Evolutionary conservation across 2,329 filamentous ascomycete species (phyloP), one percentile per base, ranked within the genome.

Genomic region (Pseudogymnoascus sp.): DNA sequence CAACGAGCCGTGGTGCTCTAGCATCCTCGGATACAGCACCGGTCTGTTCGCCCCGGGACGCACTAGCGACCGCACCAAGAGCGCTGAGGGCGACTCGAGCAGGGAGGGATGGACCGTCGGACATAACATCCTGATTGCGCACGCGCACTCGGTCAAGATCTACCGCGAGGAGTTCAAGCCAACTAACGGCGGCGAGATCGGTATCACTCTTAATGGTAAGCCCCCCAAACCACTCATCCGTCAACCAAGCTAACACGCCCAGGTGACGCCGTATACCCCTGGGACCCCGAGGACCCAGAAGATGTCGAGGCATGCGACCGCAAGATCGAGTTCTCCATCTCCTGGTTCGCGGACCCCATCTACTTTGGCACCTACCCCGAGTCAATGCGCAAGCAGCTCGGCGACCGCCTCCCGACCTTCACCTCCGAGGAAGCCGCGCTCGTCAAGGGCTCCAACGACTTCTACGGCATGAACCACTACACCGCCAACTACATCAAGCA

Each of bases 401-500:
- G 91, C 63, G 81, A 88, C 72, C 85, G 90, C 13, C 82, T 96
- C 59, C 91, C 91, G 4, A 78, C 80, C 50, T 95, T 90, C 75
- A 91, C 88, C 0, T 75, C 82, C 0, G 88, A 90, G 68, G 90
- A 96, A 72, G 75, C 80, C 23, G 84, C 83, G 1, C 79, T 95
- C n/a, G 86, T 96, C 53, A 82, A 88, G 71, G 90, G 89, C n/a
- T 91, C 88, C 73, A 95, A 95, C 75, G 91, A 96, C 79, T 96
- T 96, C 77, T 96, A 96, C 76, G 91, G 90, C 75, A 93, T 93
- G 90, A 96, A 96, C 80, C 89, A 92, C 80, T 96, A 96, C 80
- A 93, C 90, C 60, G 88, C 90, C 72, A 90, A 95, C 80, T 96
- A 90, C 77, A 87, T 96, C 77, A 87, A 86, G 74, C 87, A 93